phyloP scores from a whole-genome alignment of 352 stramenopile genomes.

The Plasmopara viticola region DNA sequence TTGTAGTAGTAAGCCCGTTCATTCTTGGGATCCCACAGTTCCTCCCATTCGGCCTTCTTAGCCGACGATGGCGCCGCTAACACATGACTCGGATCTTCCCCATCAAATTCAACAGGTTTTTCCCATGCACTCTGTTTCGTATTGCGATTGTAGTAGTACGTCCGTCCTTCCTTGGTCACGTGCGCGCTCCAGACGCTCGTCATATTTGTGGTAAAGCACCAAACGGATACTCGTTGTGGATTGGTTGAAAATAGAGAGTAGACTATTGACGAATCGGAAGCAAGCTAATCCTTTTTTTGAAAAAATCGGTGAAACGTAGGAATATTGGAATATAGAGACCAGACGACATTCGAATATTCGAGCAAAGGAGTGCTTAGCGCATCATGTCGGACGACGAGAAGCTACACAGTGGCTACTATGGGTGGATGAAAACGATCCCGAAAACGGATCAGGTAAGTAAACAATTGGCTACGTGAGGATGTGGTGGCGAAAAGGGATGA shows the following conservation, averaged over 20 bases:
- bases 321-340: slow-evolving; percentile 13
- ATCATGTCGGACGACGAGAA: slow-evolving; percentile 62
- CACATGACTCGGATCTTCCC: slow-evolving; percentile 22
- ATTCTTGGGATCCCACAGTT: slow-evolving; percentile 85
- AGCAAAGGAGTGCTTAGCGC: slow-evolving; percentile 3
- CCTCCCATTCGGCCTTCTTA: slow-evolving; percentile 65
- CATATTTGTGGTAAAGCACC: too few species aligned
- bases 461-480: too few species aligned
- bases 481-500: too few species aligned
- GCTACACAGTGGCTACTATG: slow-evolving; percentile 79
- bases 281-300: too few species aligned
- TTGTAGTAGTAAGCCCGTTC: slow-evolving; percentile 85
- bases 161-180: slow-evolving; percentile 77
- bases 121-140: slow-evolving; percentile 87
- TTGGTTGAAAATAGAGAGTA: slow-evolving; percentile 1
- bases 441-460: slow-evolving; percentile 57
- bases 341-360: slow-evolving; percentile 26
- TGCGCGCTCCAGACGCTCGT: slow-evolving; percentile 75
- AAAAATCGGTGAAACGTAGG: not conserved
- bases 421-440: slow-evolving; percentile 84
- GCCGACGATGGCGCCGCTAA: not conserved
- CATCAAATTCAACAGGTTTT: slow-evolving; percentile 72
- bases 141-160: slow-evolving; percentile 86
- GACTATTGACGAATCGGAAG: slow-evolving; percentile 11
- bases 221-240: not conserved